Percentiles rank a stretch among this genome's conserved stretches.
These are phyloP conservation scores for Emergomyces orientalis DNA, from an alignment of 2,329 filamentous ascomycete species.

Conservation along the genomic window DNA sequence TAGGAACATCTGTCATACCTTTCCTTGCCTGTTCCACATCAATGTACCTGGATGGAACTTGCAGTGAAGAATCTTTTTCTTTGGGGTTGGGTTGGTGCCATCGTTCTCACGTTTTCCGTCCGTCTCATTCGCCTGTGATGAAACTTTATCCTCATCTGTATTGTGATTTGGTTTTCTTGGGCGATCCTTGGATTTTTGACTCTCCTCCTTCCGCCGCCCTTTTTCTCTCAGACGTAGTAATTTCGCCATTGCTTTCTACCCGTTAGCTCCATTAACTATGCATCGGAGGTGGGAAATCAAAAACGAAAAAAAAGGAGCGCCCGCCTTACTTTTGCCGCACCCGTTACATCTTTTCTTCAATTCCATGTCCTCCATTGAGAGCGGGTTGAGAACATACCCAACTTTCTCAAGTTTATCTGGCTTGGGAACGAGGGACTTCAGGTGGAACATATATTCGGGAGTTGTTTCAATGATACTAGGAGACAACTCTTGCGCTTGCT, in stretches of 20 bases:
- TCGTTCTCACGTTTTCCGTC: not conserved
- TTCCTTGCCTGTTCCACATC: not conserved
- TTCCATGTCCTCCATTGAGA: constrained; percentile 12
- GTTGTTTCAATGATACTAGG: not conserved
- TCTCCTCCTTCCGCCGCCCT: not conserved
- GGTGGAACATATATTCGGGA: constrained; percentile 7
- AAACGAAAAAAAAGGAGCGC: not conserved
- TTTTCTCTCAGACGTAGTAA: not conserved
- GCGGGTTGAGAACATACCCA: constrained; percentile 15
- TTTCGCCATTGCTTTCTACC: not conserved
- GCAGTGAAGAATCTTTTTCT: not conserved
- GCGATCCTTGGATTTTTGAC: not conserved
- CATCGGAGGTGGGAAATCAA: not conserved
- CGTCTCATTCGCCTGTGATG: not conserved
- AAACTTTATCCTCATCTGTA: too few species aligned
- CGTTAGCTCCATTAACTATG: not conserved
- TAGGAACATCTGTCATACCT: not conserved
- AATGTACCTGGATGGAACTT: not conserved
- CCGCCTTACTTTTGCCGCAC: constrained; percentile 9
- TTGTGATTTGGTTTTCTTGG: not conserved
- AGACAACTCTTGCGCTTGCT: not conserved
- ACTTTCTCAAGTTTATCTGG: constrained; percentile 8
- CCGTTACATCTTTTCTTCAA: constrained; percentile 14
- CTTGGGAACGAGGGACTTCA: constrained; percentile 14
- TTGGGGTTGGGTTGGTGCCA: not conserved